Base-by-base conservation (phyloP, 495 filamentous ascomycete species). In the Geopyxis carbonaria region DNA sequence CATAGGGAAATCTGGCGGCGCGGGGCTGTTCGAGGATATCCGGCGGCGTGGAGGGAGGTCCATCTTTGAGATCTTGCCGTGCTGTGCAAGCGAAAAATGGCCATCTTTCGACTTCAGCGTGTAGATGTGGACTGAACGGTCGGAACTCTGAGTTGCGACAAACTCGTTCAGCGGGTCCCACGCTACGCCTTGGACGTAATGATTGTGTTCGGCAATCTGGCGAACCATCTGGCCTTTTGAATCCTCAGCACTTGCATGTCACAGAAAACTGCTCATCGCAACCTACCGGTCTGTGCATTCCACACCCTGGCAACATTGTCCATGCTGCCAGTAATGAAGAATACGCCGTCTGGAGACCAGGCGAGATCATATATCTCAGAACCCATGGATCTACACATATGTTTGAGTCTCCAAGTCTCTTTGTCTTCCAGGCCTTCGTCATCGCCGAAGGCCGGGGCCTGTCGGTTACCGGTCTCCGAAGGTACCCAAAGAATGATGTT, bases 91-190 rank as follows among this genome's bases (percentile, higher is more conserved):
- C 0, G 84, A 80, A 56, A 93, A 93, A 45, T 89, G 83, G 16
- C 91, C 89, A 57, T 99, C 89, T 49, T 95, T 95, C 4, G 83
- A 93, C 61, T 81, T 92, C 45, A 99, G 62, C 10, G 74, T 85
- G 61, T 95, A 95, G 46, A 99, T 87, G 60, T 99, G 89, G 14
- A 94, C 87, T 1, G 89, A 93, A 51, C 89, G 76, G 60, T 99
- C 89, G 0, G 89, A 99, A 2, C 89, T 95, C 57, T 99, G 89
- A 15, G 89, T 99, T 15, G 91, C 89, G 31, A 99, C 80, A 57
- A 80, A 99, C 64, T 99, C 89, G 58, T 99, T 99, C 21, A 93
- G 62, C 23, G 89, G 89, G 61, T 99, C 89, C 89, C 89, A 99
- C 1, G 91, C 85, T 13, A 99, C 89, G 24, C 89, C 89, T 62